A percentile compares a stretch with the other conserved stretches of the same genome.
These are phyloP conservation scores for Abrus precatorius DNA, from an alignment of 306 rosid species.

Conservation along the genomic window DNA sequence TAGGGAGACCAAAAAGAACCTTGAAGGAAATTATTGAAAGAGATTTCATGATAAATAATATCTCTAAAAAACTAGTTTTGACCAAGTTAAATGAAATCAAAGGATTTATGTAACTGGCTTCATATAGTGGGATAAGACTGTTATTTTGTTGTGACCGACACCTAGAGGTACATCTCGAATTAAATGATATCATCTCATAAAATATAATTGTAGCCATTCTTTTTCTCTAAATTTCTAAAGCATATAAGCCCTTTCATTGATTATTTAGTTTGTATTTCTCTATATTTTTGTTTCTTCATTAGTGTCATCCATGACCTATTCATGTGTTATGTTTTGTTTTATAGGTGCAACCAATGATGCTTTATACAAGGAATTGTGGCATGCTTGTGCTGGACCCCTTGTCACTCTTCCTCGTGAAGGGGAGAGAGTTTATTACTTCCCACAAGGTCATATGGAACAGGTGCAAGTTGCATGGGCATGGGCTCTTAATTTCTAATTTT, in stretches of 20 bases:
- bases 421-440: constrained; percentile 94
- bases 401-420: constrained; percentile 93
- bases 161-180: not conserved
- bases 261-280: not conserved
- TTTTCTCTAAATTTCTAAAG: not conserved
- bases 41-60: too few species aligned
- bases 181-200: not conserved
- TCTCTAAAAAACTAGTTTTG: too few species aligned
- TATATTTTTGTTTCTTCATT: not conserved
- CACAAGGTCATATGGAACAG: constrained; percentile 99
- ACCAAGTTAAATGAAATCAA: too few species aligned
- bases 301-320: not conserved
- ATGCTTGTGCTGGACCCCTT: constrained; percentile 99
- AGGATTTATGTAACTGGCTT: too few species aligned
- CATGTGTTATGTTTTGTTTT: constrained; percentile 39
- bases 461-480: constrained; percentile 47
- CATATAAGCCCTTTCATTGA: not conserved
- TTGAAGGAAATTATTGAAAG: too few species aligned
- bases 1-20: too few species aligned
- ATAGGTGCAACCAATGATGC: constrained; percentile 74
- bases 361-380: constrained; percentile 95
- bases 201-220: not conserved
- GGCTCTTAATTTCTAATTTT: constrained; percentile 10
- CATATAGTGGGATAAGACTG: too few species aligned
- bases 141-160: not conserved